Base-by-base conservation (phyloP, 805 yeast genomes). In the Suhomyces vadensis region DNA sequence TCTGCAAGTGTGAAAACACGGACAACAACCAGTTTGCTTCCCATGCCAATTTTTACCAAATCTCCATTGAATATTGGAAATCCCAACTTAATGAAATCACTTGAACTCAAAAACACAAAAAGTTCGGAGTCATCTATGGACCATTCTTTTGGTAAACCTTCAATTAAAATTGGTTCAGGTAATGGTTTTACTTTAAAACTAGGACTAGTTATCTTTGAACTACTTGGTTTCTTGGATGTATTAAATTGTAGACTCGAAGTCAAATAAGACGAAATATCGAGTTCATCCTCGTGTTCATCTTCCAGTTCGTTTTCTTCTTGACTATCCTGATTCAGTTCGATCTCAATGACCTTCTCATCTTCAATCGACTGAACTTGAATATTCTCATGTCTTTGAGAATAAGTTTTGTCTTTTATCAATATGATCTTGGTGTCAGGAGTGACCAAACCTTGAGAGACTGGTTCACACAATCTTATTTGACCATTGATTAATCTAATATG, bases 11-110 rank as follows among this genome's bases (percentile, higher is more conserved):
- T 75, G 48, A 78, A 76, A 0, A 85, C 47, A 44, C 77, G 63
- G 1, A 81, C 70, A 11, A 65, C 55, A 22, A 63, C 33, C 47
- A 23, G 33, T 39, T 42, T 37, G 4, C 39, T 46, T 2, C 44
- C 51, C 10, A 47, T 39, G 7, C 50, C 43, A 22, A 79, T 39
- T 10, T 66, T 61, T 3, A 81, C 82, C 38, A 76, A 61, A 55
- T 86, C 94, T 3, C 95, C 95, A 44, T 84, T 80, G 49, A 85
- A 79, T 19, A 79, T 70, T 0, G 88, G 86, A 21, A 85, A 64
- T 17, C 69, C 72, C n/a, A 70, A 47, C 31, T 59, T 60, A 16
- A 79, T 71, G 21, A 88, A 65, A 35, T 77, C 82, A 8, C 64
- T 58, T 1, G 81, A 67, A 35, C 74, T 71, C 9, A 82, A 51